Conservation (phyloP, 2,329 filamentous ascomycete species). For the Zelopaecilomyces penicillatus region DNA sequence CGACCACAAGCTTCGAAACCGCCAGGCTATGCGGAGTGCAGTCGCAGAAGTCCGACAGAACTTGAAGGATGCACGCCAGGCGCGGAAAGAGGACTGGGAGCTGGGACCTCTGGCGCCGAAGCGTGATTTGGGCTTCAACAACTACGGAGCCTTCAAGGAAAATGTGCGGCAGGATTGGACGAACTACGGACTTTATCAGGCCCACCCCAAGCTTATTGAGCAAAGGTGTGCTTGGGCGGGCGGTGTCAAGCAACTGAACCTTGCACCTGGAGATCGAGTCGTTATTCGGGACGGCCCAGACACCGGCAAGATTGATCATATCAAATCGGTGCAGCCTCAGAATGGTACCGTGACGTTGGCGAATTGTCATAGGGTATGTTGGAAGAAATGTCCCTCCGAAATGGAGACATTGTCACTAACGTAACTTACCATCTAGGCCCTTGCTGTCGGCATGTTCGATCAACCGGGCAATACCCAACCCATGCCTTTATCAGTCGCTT, state of each 20-base stretch:
- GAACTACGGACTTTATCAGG: slow-evolving; percentile 20
- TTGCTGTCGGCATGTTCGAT: slow-evolving; percentile 22
- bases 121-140: slow-evolving; percentile 57
- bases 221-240: slow-evolving; percentile 48
- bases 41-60: slow-evolving; percentile 26
- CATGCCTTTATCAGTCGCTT: slow-evolving; percentile 53
- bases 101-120: slow-evolving; percentile 71
- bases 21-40: slow-evolving; percentile 22
- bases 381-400: not conserved
- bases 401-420: not conserved
- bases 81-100: slow-evolving; percentile 67
- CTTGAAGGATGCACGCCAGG: slow-evolving; percentile 34
- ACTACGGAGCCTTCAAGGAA: slow-evolving; percentile 48
- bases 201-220: slow-evolving; percentile 27
- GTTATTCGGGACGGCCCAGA: slow-evolving; percentile 71
- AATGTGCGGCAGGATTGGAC: slow-evolving; percentile 28
- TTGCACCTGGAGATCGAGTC: slow-evolving; percentile 67
- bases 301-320: slow-evolving; percentile 74
- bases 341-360: slow-evolving; percentile 53
- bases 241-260: slow-evolving; percentile 47
- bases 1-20: slow-evolving; percentile 21
- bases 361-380: slow-evolving; percentile 54
- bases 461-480: slow-evolving; percentile 20
- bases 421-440: slow-evolving; percentile 14
- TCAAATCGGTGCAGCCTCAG: slow-evolving; percentile 47